These are phyloP conservation scores for Puccinia coronata DNA, from an alignment of 1,284 basidiomycete species.

Conservation along the genomic window DNA sequence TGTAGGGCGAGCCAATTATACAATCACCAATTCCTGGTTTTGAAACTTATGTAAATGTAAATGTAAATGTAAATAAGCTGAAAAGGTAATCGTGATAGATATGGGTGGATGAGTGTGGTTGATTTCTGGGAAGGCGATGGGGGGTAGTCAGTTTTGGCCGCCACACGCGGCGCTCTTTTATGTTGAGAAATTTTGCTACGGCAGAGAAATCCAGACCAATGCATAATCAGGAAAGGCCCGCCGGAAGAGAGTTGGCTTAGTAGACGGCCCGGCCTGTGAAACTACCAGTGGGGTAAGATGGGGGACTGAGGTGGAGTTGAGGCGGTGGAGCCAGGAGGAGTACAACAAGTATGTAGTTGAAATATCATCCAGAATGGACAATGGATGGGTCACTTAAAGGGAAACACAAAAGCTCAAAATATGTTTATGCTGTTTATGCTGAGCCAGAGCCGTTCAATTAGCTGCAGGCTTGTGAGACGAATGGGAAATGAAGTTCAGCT, in stretches of 20 bases:
- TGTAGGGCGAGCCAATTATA: neutral
- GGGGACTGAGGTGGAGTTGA: conserved; percentile 10
- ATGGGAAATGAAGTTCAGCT: conserved; percentile 16
- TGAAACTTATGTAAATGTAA: neutral
- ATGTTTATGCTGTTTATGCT: neutral
- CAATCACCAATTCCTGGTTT: neutral
- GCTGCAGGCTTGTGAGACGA: conserved; percentile 18
- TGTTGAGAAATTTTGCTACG: neutral
- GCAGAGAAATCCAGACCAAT: neutral
- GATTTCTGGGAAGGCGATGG: neutral
- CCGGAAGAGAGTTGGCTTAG: neutral
- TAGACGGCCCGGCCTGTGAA: neutral
- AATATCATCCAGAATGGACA: conserved; percentile 11
- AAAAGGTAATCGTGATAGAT: neutral
- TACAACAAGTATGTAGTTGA: conserved; percentile 13
- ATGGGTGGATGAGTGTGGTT: neutral
- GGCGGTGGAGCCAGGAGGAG: conserved; percentile 5
- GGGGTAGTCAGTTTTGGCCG: neutral
- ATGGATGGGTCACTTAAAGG: conserved; percentile 15
- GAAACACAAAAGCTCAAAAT: conserved; percentile 3
- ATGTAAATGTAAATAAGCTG: neutral
- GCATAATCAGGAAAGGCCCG: neutral
- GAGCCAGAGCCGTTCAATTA: neutral
- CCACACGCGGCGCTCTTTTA: conserved; percentile 1
- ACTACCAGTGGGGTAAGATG: conserved; percentile 14